Evolutionary conservation across 164 flowering plant species (phyloP), one percentile per base, ranked within the genome.

Genomic region (Macadamia integrifolia): DNA sequence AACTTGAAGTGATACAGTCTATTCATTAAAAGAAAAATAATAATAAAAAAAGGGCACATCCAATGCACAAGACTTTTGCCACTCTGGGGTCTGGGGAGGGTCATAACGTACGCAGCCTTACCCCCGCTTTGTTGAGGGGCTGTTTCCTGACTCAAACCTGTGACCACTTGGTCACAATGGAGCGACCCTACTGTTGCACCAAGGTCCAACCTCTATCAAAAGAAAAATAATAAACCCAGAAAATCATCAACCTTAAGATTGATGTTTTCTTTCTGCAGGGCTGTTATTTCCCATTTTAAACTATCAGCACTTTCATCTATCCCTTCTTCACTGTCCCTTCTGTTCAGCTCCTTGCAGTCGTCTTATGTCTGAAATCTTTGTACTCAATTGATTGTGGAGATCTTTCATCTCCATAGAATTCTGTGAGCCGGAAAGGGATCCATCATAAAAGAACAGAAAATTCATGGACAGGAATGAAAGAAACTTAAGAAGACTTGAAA

Each of bases 201-300:
- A n/a, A n/a, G n/a, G n/a, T n/a, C n/a, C n/a, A n/a, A n/a, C n/a
- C n/a, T n/a, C n/a, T n/a, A n/a, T n/a, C n/a, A n/a, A n/a, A 50
- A 10, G 42, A 32, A 55, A 46, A 63, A 63, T 4, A 17, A 63
- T 23, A 18, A 56, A 43, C 31, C n/a, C 15, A 18, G 9, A 61
- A 12, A 59, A 66, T 29, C 52, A 62, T 48, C 49, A 76, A 93
- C 98, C 98, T 88, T 86, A 60, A 90, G 87, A 67, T 60, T 65
- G 42, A 63, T 30, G 56, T 89, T 92, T 72, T 95, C 98, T 76
- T 83, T 82, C 80, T 92, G 85, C 58, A 95, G 65, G 35, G 73
- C 61, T 56, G 71, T 77, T 71, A 88, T 81, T 60, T 58, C 75
- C 74, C 74, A 75, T 80, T 81, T 84, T 70, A 92, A 71, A 69